Evolutionary conservation across 1,284 basidiomycete genomes (phyloP), one percentile per base, ranked within the genome.

Genomic region (Tilletia horrida): DNA sequence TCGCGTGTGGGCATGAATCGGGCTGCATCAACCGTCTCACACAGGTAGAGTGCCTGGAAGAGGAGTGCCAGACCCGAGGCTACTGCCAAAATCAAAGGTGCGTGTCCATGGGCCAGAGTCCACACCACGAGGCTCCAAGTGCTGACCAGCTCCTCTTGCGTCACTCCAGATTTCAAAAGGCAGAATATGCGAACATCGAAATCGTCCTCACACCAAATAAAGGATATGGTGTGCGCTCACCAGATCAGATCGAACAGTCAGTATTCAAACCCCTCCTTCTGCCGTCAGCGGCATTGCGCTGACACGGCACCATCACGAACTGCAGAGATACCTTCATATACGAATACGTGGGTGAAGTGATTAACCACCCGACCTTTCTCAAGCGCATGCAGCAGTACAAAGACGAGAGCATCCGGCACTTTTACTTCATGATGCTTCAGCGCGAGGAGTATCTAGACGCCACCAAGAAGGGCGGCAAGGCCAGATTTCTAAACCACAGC

Each of bases 341-440:
- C 83, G 95, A 99, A 83, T 98, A 99, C 81, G 88, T 98, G 29
- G 96, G 96, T 52, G 96, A 99, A 76, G 93, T 99, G 23, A 91
- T 99, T 73, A 90, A 88, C 69, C 90, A 92, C 55, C 85, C 86
- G 18, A 90, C 90, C 18, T 97, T 99, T 82, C 88, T 90, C 82
- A 92, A 92, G 81, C 88, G 95, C 47, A 97, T 98, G 93, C 87
- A 90, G 63, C 89, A 90, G 45, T 99, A 99, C 81, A 93, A 89
- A 1, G 87, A 90, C 50, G 93, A 97, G 82, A 94, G 94, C 18
- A 93, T 97, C 71, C 86, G 88, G 67, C 95, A 98, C 83, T 99
- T 98, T 79, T 99, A 98, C 84, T 99, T 99, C 80, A 99, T 98
- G 96, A 95, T 97, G 91, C 84, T 98, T 66, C 96, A 97, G 83